phyloP scores from a whole-genome alignment of 2,329 filamentous ascomycete species.

The Sporothrix sp. region DNA sequence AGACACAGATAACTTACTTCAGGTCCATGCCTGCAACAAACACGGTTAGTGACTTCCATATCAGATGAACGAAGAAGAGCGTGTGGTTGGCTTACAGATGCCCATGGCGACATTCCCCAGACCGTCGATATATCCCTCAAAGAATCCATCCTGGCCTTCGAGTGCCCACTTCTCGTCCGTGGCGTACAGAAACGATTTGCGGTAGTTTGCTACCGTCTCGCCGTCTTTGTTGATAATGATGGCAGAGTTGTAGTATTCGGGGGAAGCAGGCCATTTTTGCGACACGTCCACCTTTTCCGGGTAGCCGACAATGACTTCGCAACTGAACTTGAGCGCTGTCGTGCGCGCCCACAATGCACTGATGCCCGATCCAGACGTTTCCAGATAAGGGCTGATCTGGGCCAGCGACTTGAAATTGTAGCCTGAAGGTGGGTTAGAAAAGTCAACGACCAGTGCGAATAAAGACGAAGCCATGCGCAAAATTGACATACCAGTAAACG shows the following conservation, averaged over 20 bases:
- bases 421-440: slow-evolving; percentile 32
- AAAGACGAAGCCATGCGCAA: background rate
- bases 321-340: slow-evolving; percentile 55
- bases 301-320: slow-evolving; percentile 62
- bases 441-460: background rate
- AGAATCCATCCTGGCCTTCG: slow-evolving; percentile 45
- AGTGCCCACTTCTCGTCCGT: slow-evolving; percentile 54
- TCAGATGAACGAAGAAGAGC: too few relatives aligned
- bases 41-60: background rate
- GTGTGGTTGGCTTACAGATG: slow-evolving; percentile 39
- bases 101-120: slow-evolving; percentile 47
- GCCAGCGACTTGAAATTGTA: slow-evolving; percentile 67
- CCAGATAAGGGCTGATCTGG: slow-evolving; percentile 59
- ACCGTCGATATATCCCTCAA: slow-evolving; percentile 31
- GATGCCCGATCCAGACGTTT: slow-evolving; percentile 55
- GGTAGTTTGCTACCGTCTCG: slow-evolving; percentile 50
- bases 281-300: slow-evolving; percentile 55
- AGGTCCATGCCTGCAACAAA: slow-evolving; percentile 43
- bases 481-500: slow-evolving; percentile 53
- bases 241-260: slow-evolving; percentile 46
- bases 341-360: slow-evolving; percentile 62
- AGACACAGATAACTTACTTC: slow-evolving; percentile 36
- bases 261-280: slow-evolving; percentile 38
- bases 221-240: slow-evolving; percentile 49
- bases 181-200: slow-evolving; percentile 49